Evolutionary conservation across 495 filamentous ascomycete genomes (phyloP).

Genomic region (Peziza echinospora): DNA sequence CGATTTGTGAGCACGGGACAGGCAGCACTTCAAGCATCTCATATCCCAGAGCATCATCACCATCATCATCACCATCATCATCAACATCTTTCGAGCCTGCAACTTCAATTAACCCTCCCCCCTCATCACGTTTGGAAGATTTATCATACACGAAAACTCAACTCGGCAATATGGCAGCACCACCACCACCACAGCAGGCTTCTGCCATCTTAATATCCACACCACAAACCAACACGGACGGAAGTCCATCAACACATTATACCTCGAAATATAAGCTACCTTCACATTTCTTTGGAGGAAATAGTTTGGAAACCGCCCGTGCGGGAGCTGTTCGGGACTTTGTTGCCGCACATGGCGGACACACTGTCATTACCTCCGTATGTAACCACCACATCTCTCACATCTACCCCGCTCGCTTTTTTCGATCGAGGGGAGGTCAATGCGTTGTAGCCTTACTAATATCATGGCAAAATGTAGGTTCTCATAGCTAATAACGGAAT

Average conservation of each 20-base stretch:
- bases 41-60: too few species aligned
- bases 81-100: too few species aligned
- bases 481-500: conserved; percentile 99
- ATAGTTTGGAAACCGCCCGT: conserved; percentile 54
- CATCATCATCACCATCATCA: too few species aligned
- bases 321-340: conserved; percentile 83
- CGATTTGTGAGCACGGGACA: too few species aligned
- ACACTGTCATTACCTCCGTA: conserved; percentile 95
- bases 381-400: conserved; percentile 20
- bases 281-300: conserved; percentile 89
- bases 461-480: conserved; percentile 40
- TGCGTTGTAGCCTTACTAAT: too few species aligned
- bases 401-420: not conserved
- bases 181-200: too few species aligned
- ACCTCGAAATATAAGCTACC: conserved; percentile 52
- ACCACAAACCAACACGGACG: not conserved
- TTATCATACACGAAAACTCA: too few species aligned
- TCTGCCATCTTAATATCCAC: too few species aligned
- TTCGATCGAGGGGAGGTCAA: conserved; percentile 1
- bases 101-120: too few species aligned
- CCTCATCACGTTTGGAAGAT: too few species aligned
- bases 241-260: conserved; percentile 26
- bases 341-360: conserved; percentile 67
- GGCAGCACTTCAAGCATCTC: too few species aligned
- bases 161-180: too few species aligned